Percentiles rank a stretch among this genome's conserved stretches.
Conservation (phyloP, 208 protist genomes). For the Acanthamoeba sp. region DNA sequence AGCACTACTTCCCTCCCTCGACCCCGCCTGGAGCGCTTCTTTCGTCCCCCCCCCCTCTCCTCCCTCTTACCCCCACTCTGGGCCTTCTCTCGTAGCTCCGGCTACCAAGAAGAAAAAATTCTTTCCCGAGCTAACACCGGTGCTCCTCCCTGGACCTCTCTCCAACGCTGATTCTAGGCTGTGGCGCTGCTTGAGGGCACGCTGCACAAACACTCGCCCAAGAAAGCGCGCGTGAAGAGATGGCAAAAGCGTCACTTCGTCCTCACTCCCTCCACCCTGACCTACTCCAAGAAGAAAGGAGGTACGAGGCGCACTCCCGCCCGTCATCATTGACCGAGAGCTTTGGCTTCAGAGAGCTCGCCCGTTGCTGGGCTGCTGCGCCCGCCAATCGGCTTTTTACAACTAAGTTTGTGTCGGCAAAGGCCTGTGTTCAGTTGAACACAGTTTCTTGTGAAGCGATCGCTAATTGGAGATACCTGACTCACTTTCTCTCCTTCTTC, state of each 20-base stretch:
- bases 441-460: too few relatives aligned
- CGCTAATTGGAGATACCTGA: too few relatives aligned
- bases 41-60: neutral
- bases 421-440: neutral
- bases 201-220: constrained; percentile 38
- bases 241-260: constrained; percentile 38
- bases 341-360: neutral
- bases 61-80: neutral
- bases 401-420: neutral
- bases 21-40: neutral
- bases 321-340: neutral
- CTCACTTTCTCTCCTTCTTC: too few relatives aligned
- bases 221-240: neutral
- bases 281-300: constrained; percentile 40
- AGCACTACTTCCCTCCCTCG: neutral
- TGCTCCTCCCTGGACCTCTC: too few relatives aligned
- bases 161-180: too few relatives aligned
- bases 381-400: neutral
- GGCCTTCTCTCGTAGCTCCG: neutral
- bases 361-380: neutral
- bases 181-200: neutral
- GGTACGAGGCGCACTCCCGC: neutral
- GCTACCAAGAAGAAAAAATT: too few relatives aligned
- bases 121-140: too few relatives aligned
- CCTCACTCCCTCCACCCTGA: neutral